Evolutionary conservation across 805 yeast species (phyloP).

Genomic region (Blastobotrys chiropterorum): DNA sequence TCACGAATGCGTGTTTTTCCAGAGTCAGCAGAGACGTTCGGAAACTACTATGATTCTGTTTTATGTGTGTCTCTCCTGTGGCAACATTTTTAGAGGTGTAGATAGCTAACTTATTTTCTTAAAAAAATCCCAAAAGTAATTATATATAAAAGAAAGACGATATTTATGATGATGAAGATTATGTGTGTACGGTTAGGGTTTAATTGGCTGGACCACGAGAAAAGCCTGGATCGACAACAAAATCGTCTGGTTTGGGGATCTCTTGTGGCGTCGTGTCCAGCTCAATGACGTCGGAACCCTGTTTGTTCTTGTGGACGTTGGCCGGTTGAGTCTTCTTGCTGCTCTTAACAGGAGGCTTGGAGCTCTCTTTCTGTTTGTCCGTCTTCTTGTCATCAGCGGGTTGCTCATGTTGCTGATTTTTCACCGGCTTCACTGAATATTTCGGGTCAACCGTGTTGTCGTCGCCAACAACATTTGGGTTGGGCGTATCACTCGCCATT

Average conservation of each 20-base stretch:
- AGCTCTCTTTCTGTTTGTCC: too few species aligned
- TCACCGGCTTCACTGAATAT: neutral
- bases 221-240: neutral
- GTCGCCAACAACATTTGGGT: neutral
- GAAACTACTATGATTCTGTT: conserved; percentile 77
- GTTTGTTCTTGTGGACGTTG: neutral
- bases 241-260: neutral
- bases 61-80: conserved; percentile 85
- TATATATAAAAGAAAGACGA: neutral
- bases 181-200: too few species aligned
- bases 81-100: conserved; percentile 48
- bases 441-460: neutral
- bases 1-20: conserved; percentile 92
- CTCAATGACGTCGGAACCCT: neutral
- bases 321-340: too few species aligned
- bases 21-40: conserved; percentile 88
- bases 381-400: neutral
- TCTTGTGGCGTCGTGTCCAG: neutral
- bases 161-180: neutral
- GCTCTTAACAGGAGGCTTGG: too few species aligned
- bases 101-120: conserved; percentile 2
- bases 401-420: neutral
- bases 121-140: neutral
- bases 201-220: neutral
- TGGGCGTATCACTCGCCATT: neutral